phyloP scores from a whole-genome alignment of 164 flowering plant species.

The Aristolochia contorta region DNA sequence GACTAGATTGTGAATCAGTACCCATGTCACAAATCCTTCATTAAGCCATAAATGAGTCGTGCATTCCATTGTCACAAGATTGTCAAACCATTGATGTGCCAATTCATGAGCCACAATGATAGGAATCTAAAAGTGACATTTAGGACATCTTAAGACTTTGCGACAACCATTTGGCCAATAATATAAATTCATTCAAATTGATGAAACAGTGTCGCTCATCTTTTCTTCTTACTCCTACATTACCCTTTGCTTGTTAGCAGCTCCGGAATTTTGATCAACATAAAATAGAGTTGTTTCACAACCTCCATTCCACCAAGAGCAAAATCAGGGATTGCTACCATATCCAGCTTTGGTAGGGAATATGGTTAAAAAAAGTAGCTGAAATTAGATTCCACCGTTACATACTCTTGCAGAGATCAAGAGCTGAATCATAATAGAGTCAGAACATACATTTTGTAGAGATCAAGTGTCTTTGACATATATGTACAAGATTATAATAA shows the following conservation, averaged over 20 bases:
- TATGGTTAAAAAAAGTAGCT: slow-evolving; percentile 88
- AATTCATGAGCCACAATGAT: slow-evolving; percentile 94
- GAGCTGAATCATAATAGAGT: too few relatives aligned
- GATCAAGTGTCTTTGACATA: slow-evolving; percentile 73
- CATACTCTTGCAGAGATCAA: too few relatives aligned
- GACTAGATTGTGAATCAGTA: slow-evolving; percentile 16
- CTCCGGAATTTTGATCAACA: slow-evolving; percentile 91
- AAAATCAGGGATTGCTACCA: slow-evolving; percentile 98
- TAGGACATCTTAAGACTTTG: too few relatives aligned
- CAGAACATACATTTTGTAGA: slow-evolving; percentile 57
- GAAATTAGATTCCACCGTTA: background rate
- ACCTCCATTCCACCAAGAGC: slow-evolving; percentile 99
- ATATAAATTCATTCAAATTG: too few relatives aligned
- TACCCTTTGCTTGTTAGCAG: slow-evolving; percentile 90
- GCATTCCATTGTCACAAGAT: slow-evolving; percentile 99
- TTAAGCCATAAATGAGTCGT: slow-evolving; percentile 99
- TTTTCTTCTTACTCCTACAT: background rate
- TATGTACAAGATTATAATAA: too few relatives aligned
- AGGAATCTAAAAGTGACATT: slow-evolving; percentile 49
- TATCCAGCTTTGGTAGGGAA: slow-evolving; percentile 87
- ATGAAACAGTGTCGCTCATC: too few relatives aligned
- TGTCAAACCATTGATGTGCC: slow-evolving; percentile 99
- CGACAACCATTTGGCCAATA: too few relatives aligned
- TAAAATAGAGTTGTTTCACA: slow-evolving; percentile 87
- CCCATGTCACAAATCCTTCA: slow-evolving; percentile 99